A percentile compares a stretch with the other conserved stretches of the same genome.
Evolutionary conservation across 2,329 filamentous ascomycete genomes (phyloP).

Genomic region (Fusarium verticillioides): DNA sequence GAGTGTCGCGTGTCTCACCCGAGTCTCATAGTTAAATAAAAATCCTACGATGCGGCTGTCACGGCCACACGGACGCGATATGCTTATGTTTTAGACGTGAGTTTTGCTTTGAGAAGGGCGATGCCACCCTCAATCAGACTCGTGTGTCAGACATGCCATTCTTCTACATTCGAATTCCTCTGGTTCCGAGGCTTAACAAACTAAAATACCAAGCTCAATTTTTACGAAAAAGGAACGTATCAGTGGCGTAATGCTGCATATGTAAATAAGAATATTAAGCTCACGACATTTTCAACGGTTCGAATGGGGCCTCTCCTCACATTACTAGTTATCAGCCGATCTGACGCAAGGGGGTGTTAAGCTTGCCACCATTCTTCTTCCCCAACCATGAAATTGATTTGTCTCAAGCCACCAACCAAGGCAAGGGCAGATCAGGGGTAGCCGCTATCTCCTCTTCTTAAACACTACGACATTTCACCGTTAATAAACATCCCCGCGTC

Average conservation of each 20-base stretch:
- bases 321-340: neutral
- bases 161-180: too few relatives aligned
- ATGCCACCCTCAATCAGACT: neutral
- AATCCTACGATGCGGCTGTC: neutral
- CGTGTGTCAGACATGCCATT: neutral
- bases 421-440: neutral
- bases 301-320: neutral
- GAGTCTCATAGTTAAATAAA: neutral
- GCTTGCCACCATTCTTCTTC: neutral
- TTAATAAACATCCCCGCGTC: neutral
- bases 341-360: neutral
- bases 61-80: neutral
- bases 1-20: neutral
- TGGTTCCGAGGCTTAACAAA: neutral
- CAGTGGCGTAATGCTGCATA: neutral
- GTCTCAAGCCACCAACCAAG: neutral
- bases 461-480: neutral
- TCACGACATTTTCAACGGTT: neutral
- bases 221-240: neutral
- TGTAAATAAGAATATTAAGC: neutral
- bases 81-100: neutral
- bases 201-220: fast-evolving
- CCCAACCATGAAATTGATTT: neutral
- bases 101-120: fast-evolving
- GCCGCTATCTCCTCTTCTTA: neutral